Evolutionary conservation across 805 yeast species (phyloP).

Genomic region (Spathaspora passalidarum): DNA sequence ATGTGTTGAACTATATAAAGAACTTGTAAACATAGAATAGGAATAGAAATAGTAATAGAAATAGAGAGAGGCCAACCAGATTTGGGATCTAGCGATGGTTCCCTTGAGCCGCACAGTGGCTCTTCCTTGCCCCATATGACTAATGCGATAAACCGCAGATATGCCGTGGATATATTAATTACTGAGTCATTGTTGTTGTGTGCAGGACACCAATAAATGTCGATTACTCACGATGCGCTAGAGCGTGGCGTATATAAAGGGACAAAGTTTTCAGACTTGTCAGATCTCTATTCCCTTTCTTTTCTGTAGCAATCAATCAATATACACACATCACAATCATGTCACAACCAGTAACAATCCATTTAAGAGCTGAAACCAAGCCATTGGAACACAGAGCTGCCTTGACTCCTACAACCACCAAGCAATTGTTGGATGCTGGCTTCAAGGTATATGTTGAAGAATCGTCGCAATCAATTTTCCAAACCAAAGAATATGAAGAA

Average conservation of each 20-base stretch:
- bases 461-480: conserved; percentile 78
- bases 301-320: not conserved
- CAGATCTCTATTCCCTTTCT: not conserved
- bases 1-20: conserved; percentile 11
- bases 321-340: not conserved
- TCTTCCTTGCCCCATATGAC: no score
- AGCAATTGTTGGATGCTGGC: conserved; percentile 80
- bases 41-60: not conserved
- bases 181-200: no score
- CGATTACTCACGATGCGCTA: no score
- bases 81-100: no score
- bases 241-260: no score
- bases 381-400: conserved; percentile 98
- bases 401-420: conserved; percentile 87
- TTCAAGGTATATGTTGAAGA: conserved; percentile 88
- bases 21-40: conserved; percentile 6
- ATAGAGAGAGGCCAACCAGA: no score
- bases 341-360: conserved; percentile 53
- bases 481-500: conserved; percentile 66
- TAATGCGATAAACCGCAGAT: no score
- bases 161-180: no score
- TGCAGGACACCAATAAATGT: no score
- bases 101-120: no score
- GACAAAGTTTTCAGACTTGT: not conserved
- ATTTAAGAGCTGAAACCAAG: conserved; percentile 95